Evolutionary conservation across 139 green algal genomes (phyloP).

Genomic region (Volvox africanus): DNA sequence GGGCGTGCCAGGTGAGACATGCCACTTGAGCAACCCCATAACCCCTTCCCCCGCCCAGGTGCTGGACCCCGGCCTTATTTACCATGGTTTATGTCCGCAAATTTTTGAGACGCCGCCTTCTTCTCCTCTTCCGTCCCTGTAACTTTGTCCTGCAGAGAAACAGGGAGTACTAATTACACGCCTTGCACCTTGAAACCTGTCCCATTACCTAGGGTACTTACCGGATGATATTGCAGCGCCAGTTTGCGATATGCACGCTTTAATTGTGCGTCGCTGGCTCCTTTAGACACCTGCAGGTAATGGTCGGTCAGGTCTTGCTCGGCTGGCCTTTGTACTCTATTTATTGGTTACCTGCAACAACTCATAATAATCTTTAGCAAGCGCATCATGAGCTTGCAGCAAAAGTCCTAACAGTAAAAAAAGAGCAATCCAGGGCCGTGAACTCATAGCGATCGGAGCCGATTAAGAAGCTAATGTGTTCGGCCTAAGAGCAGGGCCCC

Average conservation of each 20-base stretch:
- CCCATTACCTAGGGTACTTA: conserved; percentile 33
- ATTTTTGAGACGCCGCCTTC: conserved; percentile 90
- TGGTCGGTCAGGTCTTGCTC: not conserved
- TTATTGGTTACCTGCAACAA: conserved; percentile 76
- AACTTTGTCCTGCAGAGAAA: conserved; percentile 82
- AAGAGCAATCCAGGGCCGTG: conserved; percentile 7
- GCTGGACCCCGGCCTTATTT: not conserved
- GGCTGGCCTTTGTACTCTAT: not conserved
- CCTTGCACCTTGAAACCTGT: not conserved
- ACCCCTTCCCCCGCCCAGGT: too few relatives aligned
- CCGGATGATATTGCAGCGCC: conserved; percentile 96
- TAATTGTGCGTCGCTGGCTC: conserved; percentile 89
- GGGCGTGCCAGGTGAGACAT: too few relatives aligned
- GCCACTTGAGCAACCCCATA: too few relatives aligned
- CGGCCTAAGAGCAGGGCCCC: too few relatives aligned
- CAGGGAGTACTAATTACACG: not conserved
- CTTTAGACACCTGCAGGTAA: conserved; percentile 67
- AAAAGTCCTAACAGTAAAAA: not conserved
- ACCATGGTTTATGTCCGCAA: conserved; percentile 96
- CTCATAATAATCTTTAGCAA: conserved; percentile 91
- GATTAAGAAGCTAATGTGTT: too few relatives aligned
- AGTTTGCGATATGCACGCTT: conserved; percentile 97
- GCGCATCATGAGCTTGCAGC: not conserved
- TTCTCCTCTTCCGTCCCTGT: conserved; percentile 90
- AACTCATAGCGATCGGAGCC: not conserved